Evolutionary conservation across 306 rosid species (phyloP).

Genomic region (Sophora flavescens): DNA sequence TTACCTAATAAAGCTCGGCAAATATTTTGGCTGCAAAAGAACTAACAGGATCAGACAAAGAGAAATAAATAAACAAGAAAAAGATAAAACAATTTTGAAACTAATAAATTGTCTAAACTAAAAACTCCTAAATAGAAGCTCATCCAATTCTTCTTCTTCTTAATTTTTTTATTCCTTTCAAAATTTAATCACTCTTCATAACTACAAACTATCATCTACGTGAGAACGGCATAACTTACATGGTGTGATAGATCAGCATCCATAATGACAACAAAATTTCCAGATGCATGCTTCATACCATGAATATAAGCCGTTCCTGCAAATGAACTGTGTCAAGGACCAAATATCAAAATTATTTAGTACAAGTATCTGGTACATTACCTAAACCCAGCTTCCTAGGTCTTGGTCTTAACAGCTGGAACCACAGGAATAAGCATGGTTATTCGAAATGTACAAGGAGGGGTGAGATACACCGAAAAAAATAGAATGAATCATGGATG

Average conservation of each 20-base stretch:
- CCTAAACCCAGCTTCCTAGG: slow-evolving; percentile 95
- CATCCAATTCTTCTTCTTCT: slow-evolving; percentile 2
- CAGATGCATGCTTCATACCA: slow-evolving; percentile 95
- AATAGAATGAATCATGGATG: slow-evolving; percentile 3
- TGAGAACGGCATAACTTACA: slow-evolving; percentile 57
- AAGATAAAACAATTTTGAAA: slow-evolving; percentile 11
- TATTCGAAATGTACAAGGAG: slow-evolving; percentile 3
- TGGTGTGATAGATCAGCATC: slow-evolving; percentile 97
- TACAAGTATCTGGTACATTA: slow-evolving; percentile 46
- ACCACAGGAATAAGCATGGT: slow-evolving; percentile 38
- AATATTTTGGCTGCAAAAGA: slow-evolving; percentile 88
- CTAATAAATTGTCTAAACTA: slow-evolving; percentile 2
- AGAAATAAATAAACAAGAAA: slow-evolving; percentile 12
- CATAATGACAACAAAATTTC: slow-evolving; percentile 94
- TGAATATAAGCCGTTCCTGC: slow-evolving; percentile 96
- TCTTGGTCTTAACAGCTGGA: slow-evolving; percentile 85
- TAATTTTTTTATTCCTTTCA: not conserved
- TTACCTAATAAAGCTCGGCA: slow-evolving; percentile 87
- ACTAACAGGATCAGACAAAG: slow-evolving; percentile 43
- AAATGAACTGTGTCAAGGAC: slow-evolving; percentile 48
- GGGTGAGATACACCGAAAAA: not conserved
- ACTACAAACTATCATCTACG: slow-evolving; percentile 33
- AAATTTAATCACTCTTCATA: not conserved
- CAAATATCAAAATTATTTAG: slow-evolving; percentile 14
- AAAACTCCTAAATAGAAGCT: slow-evolving; percentile 8